Conservation (phyloP, 176 grass and related monocot species). For the Hyparrhenia diplandra region DNA sequence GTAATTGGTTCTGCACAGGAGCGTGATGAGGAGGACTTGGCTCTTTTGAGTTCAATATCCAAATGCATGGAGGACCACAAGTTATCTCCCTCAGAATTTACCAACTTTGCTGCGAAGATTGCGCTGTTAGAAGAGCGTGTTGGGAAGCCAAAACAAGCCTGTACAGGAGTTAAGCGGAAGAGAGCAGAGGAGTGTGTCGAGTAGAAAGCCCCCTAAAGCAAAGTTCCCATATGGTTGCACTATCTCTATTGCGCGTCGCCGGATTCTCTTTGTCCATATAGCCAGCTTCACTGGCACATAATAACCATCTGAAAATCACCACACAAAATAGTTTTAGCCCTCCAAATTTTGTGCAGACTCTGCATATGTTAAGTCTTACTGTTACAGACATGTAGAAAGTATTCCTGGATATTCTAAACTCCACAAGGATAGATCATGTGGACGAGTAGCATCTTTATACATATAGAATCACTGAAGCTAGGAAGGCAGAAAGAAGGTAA, state of each 20-base stretch:
- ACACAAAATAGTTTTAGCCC: neutral
- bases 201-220: neutral
- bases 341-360: neutral
- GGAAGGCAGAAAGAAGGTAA: neutral
- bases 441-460: neutral
- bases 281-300: neutral
- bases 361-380: neutral
- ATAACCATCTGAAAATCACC: neutral
- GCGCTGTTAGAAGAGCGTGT: constrained; percentile 28
- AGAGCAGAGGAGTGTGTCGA: neutral
- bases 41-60: constrained; percentile 37
- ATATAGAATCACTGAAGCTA: neutral
- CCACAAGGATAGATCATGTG: neutral
- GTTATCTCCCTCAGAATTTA: constrained; percentile 26
- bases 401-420: neutral
- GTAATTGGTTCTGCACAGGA: constrained; percentile 22
- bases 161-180: neutral
- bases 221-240: neutral
- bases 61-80: constrained; percentile 40
- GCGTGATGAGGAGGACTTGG: constrained; percentile 39
- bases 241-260: neutral
- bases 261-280: neutral
- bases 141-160: neutral
- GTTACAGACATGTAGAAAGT: constrained; percentile 5
- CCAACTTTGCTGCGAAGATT: constrained; percentile 35